Base-by-base conservation (phyloP, 2,329 filamentous ascomycete species). In the Neonectria neomacrospora region DNA sequence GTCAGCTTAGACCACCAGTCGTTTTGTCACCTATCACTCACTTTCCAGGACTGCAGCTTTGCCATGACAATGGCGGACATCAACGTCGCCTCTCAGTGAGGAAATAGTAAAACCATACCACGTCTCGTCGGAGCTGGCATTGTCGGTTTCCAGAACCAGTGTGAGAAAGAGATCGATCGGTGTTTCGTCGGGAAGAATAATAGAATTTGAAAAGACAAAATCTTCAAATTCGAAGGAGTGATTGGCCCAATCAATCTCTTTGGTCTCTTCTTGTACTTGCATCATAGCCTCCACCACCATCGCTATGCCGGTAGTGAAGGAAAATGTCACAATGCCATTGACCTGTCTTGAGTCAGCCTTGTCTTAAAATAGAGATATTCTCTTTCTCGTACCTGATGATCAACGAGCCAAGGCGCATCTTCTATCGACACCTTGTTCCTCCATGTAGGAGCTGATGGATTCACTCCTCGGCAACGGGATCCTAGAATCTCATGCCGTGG, bases 91-190 rank as follows among this genome's bases (percentile, higher is more conserved):
- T 58, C 68, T 64, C 5, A 71, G 67, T 1, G 69, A 72, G 1
- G 69, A 71, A 53, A 71, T 70, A 22, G 64, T 71, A 58, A 71
- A 71, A 45, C 56, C 57, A 51, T 71, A 71, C 69, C 69, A 67
- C 1, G 45, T 64, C 54, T 67, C 65, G 7, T 66, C 67, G 0
- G 68, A 69, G 52, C 47, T 63, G 44, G 18, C 20, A 28, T 68
- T 64, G 12, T 71, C 68, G 7, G 30, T 69, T 30, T 61, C 57
- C 8, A 67, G 68, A 14, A 70, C 54, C 7, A 71, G 47, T 8
- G 68, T 71, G 22, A 71, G 68, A 57, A 71, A 71, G 2, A 71
- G 68, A 16, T 71, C 65, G 3, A 71, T 71, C 0, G 56, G 64
- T 1, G 53, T 23, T 4, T 71, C 68, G 7, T 71, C 68, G 16